Evolutionary conservation across 371 early-diverging fungal genomes (phyloP).

Genomic region (Mucor racemosus): DNA sequence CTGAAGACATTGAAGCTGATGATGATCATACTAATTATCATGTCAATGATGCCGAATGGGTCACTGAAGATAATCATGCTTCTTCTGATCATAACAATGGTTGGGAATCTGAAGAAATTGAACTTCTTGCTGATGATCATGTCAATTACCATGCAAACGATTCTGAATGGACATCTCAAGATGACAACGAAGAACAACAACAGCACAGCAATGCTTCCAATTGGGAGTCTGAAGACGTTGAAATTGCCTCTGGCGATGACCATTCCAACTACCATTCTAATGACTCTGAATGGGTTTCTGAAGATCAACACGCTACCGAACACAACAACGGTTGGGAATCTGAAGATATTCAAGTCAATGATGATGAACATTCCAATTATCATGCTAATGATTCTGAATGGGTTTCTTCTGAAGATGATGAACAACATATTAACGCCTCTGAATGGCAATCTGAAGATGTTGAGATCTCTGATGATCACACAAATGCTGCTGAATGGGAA

Average conservation of each 20-base stretch:
- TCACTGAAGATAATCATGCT: not conserved
- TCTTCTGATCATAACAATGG: slow-evolving; percentile 5
- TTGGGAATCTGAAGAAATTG: slow-evolving; percentile 13
- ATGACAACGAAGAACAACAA: too few relatives aligned
- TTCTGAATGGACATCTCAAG: not conserved
- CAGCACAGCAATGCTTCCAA: not conserved
- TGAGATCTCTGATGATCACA: slow-evolving; percentile 4
- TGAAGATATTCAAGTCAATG: slow-evolving; percentile 12
- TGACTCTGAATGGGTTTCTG: slow-evolving; percentile 21
- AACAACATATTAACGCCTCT: slow-evolving; percentile 10
- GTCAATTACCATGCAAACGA: slow-evolving; percentile 19
- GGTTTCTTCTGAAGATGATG: slow-evolving; percentile 4
- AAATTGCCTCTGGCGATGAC: not conserved
- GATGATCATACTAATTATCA: not conserved
- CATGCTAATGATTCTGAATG: slow-evolving; percentile 23
- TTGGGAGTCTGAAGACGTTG: slow-evolving; percentile 21
- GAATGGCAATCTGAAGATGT: slow-evolving; percentile 19
- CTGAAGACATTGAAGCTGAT: slow-evolving; percentile 11
- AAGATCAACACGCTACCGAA: not conserved
- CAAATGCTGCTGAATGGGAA: slow-evolving; percentile 14
- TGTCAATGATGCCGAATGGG: not conserved
- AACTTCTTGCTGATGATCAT: slow-evolving; percentile 21
- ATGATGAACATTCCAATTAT: not conserved
- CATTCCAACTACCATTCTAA: slow-evolving; percentile 8
- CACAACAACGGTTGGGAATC: slow-evolving; percentile 24